Base-by-base conservation (phyloP, 441 rosid species). In the Monsonia emarginata region DNA sequence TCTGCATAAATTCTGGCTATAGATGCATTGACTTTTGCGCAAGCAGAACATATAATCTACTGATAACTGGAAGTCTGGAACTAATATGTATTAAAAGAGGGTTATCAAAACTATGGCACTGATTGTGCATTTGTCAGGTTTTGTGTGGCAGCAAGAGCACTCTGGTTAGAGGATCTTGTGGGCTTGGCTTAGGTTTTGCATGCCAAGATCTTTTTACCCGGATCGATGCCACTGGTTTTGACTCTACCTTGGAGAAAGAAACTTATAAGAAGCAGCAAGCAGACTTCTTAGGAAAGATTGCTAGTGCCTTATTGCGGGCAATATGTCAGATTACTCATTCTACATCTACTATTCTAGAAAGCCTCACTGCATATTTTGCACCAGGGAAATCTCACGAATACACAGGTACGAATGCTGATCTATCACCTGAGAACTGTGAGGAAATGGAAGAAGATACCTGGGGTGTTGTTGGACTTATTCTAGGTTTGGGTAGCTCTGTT, bases 141-240 rank as follows among this genome's bases (percentile, higher is more conserved):
- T 84, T 93, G 78, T 75, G 84, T 82, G 70, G 73, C 71, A 88
- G 96, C 79, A 90, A 79, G 82, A 93, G 89, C 79, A 75, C 77
- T 70, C 88, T 90, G 67, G 95, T 90, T 60, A 93, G 82, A 82
- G 98, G 98, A 76, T 92, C 96, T 30, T 93, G 97, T 76, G 98
- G 90, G 44, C 70, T 93, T 79, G 96, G 97, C 78, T 83, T 90
- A 76, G 98, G 97, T 42, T 85, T 86, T 76, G 76, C 91, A 72
- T 85, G 93, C 81, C 90, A 93, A 79, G 93, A 83, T 74, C 91
- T 93, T 68, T 84, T 88, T 60, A 79, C 81, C 40, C 72, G 88
- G 74, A 76, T 70, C 61, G 85, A 76, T 73, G 71, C 79, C 74
- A 69, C 82, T 70, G 84, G 75, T 64, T 72, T 57, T 57, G 61